Conservation (phyloP, 2,329 filamentous ascomycete species). For the Alternaria sp. region DNA sequence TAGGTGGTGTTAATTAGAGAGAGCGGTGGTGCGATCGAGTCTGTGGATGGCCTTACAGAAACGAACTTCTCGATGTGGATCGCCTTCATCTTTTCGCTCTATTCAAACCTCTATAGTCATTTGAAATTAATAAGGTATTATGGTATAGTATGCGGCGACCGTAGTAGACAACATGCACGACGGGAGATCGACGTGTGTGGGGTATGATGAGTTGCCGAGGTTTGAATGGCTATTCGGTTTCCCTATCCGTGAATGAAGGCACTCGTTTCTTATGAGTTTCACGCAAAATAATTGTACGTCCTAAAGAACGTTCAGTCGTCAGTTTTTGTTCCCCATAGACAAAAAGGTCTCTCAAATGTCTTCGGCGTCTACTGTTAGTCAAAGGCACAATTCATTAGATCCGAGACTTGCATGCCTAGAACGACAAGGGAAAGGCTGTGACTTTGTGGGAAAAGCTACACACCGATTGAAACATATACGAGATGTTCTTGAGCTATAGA, state of each 20-base stretch:
- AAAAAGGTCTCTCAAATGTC: neutral
- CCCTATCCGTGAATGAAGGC: neutral
- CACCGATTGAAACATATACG: neutral
- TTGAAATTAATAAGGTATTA: neutral
- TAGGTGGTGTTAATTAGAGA: neutral
- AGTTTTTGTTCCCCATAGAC: neutral
- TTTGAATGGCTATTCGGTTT: neutral
- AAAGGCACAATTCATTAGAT: neutral
- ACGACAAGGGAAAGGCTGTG: neutral
- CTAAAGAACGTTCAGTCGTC: neutral
- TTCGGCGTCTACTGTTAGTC: neutral
- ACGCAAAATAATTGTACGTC: neutral
- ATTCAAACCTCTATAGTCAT: too few species aligned
- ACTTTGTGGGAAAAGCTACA: neutral
- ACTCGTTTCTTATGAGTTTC: neutral
- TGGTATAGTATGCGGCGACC: neutral
- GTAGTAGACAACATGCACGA: neutral
- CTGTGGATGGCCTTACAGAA: constrained; percentile 13
- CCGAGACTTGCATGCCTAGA: neutral
- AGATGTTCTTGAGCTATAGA: neutral
- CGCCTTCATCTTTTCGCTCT: constrained; percentile 28
- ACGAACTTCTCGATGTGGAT: constrained; percentile 27
- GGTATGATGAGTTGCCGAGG: neutral
- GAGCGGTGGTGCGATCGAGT: neutral
- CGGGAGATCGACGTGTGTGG: constrained; percentile 1